phyloP scores from a whole-genome alignment of 805 yeast genomes.

The Lipomyces kockii region DNA sequence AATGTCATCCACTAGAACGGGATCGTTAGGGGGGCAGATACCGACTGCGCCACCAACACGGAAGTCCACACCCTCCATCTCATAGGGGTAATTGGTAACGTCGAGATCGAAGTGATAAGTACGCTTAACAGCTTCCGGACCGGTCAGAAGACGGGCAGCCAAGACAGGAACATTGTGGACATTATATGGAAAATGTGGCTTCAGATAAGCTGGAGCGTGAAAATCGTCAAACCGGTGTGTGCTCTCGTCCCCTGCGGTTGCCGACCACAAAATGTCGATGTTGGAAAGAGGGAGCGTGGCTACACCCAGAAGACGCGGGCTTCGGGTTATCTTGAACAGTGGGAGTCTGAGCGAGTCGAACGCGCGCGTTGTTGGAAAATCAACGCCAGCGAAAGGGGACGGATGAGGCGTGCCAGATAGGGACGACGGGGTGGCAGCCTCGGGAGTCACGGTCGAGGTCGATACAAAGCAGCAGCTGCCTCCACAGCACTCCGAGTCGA shows the following conservation, averaged over 20 bases:
- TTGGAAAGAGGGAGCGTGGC: constrained; percentile 4
- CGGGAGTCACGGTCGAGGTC: not conserved
- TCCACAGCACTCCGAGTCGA: constrained; percentile 16
- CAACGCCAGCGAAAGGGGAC: not conserved
- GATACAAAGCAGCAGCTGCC: constrained; percentile 4
- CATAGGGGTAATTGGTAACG: constrained; percentile 39
- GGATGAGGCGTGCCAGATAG: constrained; percentile 3
- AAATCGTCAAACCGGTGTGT: not conserved
- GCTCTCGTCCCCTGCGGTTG: not conserved
- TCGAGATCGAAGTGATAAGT: constrained; percentile 41
- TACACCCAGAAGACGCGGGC: constrained; percentile 6
- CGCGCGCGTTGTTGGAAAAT: constrained; percentile 27
- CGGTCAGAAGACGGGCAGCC: constrained; percentile 37
- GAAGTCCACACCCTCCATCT: constrained; percentile 39
- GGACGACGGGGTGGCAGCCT: constrained; percentile 4
- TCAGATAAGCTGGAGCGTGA: constrained; percentile 33
- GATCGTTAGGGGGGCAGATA: constrained; percentile 40
- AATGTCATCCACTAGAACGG: constrained; percentile 34
- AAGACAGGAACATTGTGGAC: constrained; percentile 37
- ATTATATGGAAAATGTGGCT: constrained; percentile 40
- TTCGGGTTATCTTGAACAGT: constrained; percentile 10
- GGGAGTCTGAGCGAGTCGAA: constrained; percentile 29
- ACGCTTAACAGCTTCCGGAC: constrained; percentile 38
- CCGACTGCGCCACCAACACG: constrained; percentile 43
- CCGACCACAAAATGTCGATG: not conserved